phyloP scores from a whole-genome alignment of 73 alveolate genomes.

The Paramecium biaurelia region DNA sequence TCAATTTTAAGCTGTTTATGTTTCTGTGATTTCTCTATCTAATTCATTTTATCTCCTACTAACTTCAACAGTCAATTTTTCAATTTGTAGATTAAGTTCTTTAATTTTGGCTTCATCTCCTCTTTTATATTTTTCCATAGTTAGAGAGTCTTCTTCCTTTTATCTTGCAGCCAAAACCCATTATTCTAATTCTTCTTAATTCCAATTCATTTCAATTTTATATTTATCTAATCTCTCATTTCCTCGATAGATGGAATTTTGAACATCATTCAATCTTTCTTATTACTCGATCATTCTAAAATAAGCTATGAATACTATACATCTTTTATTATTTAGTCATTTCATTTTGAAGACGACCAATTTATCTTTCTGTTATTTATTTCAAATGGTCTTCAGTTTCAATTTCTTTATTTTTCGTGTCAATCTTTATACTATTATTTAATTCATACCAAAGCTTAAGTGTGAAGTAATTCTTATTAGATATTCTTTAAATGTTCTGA shows the following conservation, averaged over 20 bases:
- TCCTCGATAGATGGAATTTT: conserved; percentile 96
- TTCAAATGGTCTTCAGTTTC: conserved; percentile 96
- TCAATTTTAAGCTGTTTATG: conserved; percentile 99
- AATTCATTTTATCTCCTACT: conserved; percentile 72
- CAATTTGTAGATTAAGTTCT: conserved; percentile 93
- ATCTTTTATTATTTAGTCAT: conserved; percentile 78
- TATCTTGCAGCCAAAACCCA: conserved; percentile 99
- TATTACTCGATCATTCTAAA: conserved; percentile 75
- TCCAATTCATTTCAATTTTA: conserved; percentile 99
- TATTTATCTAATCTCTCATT: conserved; percentile 97
- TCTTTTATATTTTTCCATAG: conserved; percentile 98
- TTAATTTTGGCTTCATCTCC: conserved; percentile 99
- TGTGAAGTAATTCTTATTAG: conserved; percentile 88
- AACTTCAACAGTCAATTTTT: conserved; percentile 68
- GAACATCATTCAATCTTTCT: conserved; percentile 95
- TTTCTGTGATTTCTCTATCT: conserved; percentile 95
- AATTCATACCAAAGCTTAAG: conserved; percentile 84
- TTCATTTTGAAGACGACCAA: conserved; percentile 86
- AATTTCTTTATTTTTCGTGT: conserved; percentile 81
- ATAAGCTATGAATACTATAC: neutral
- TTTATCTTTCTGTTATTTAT: conserved; percentile 85
- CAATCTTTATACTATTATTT: conserved; percentile 39
- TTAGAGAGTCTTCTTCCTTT: conserved; percentile 98
- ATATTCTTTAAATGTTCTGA: conserved; percentile 86
- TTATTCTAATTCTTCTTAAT: conserved; percentile 99